Percentiles rank a stretch among this genome's conserved stretches.
phyloP scores from a whole-genome alignment of 257 asterid species.

The Osmanthus fragrans region DNA sequence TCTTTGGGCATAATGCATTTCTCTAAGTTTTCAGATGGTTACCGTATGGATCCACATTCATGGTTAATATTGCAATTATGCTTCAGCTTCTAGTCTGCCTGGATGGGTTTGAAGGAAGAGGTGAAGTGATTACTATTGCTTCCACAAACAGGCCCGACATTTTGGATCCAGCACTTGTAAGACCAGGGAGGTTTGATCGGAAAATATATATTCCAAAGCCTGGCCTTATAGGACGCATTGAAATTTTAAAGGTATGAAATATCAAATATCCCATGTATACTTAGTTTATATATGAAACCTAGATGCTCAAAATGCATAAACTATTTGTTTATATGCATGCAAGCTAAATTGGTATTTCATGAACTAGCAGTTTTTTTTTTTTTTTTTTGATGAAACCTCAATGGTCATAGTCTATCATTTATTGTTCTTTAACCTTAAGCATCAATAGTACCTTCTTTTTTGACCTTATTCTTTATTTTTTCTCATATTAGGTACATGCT shows the following conservation, averaged over 20 bases:
- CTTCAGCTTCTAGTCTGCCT: slow-evolving; percentile 92
- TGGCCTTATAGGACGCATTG: slow-evolving; percentile 84
- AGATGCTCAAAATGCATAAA: not conserved
- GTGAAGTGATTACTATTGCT: slow-evolving; percentile 96
- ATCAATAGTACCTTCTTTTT: slow-evolving; percentile 1
- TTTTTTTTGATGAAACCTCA: not conserved
- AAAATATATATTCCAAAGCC: slow-evolving; percentile 91
- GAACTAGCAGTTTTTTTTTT: not conserved
- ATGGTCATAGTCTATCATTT: not conserved
- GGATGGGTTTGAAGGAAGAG: slow-evolving; percentile 99
- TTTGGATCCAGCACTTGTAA: slow-evolving; percentile 93
- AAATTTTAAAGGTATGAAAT: slow-evolving; percentile 72
- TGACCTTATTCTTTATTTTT: not conserved
- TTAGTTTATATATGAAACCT: slow-evolving; percentile 1
- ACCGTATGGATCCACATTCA: slow-evolving; percentile 23
- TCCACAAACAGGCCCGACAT: slow-evolving; percentile 98
- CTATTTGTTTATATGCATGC: not conserved
- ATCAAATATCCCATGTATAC: not conserved
- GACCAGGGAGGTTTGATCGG: slow-evolving; percentile 96
- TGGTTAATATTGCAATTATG: slow-evolving; percentile 28
- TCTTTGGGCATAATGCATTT: slow-evolving; percentile 19
- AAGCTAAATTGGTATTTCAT: not conserved
- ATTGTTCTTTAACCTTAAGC: slow-evolving; percentile 5
- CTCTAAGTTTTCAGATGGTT: slow-evolving; percentile 21
- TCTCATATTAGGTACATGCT: slow-evolving; percentile 77